A percentile compares a stretch with the other conserved stretches of the same genome.
Evolutionary conservation across 2,329 filamentous ascomycete species (phyloP).

Genomic region (Fusarium sp.): DNA sequence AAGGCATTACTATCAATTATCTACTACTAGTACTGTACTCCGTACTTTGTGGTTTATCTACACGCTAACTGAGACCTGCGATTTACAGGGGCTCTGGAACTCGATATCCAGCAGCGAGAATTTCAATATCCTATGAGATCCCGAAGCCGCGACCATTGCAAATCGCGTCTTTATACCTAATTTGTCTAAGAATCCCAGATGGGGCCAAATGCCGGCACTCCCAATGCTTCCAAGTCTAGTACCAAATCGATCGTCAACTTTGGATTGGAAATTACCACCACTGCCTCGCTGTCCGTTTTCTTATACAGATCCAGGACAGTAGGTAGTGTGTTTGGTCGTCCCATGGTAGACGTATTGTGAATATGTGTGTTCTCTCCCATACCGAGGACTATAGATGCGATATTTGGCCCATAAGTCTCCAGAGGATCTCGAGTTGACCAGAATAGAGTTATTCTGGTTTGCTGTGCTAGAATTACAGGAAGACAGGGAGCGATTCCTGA

Average conservation of each 20-base stretch:
- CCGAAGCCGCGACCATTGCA: background rate
- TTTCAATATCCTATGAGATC: background rate
- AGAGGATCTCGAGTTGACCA: constrained; percentile 72
- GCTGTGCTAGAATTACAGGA: constrained; percentile 63
- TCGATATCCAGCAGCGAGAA: background rate
- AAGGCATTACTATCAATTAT: background rate
- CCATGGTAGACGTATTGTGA: constrained; percentile 70
- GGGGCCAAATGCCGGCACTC: constrained; percentile 75
- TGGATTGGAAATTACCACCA: constrained; percentile 78
- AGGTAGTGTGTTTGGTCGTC: constrained; percentile 64
- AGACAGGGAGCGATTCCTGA: constrained; percentile 74
- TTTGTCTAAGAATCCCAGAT: constrained; percentile 68
- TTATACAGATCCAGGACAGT: constrained; percentile 63
- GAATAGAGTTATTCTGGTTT: constrained; percentile 66
- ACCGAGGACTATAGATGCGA: constrained; percentile 64
- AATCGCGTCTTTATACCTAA: background rate
- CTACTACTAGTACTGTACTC: background rate
- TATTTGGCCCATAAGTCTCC: constrained; percentile 68
- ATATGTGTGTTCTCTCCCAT: constrained; percentile 72
- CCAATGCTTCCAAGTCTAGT: constrained; percentile 71
- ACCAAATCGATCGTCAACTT: constrained; percentile 73
- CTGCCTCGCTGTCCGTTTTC: constrained; percentile 70
- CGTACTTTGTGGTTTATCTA: background rate
- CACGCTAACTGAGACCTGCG: background rate
- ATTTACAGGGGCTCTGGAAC: background rate